These are phyloP conservation scores for Amylocarpus encephaloides DNA, from an alignment of 2,329 filamentous ascomycete genomes.

Conservation along the genomic window DNA sequence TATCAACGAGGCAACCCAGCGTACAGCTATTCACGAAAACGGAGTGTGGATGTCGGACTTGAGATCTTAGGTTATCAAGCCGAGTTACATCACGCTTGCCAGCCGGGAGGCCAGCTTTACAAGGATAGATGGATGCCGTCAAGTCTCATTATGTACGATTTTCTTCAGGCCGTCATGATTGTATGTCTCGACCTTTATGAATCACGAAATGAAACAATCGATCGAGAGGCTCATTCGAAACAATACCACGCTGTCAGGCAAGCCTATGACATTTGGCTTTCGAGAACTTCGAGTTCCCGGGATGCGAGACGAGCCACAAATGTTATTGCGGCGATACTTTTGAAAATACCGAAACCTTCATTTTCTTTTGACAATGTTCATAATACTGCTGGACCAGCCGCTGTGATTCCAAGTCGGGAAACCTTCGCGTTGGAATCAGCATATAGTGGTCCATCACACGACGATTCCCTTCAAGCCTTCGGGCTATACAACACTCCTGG, in stretches of 20 bases:
- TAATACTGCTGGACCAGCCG: no score
- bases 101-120: constrained; percentile 8
- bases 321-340: constrained; percentile 10
- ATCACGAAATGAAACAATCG: not conserved
- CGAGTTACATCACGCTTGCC: constrained; percentile 9
- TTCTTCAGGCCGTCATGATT: constrained; percentile 14
- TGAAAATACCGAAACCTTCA: constrained; percentile 4
- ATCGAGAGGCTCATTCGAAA: not conserved
- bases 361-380: no score
- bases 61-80: constrained; percentile 41
- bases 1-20: constrained; percentile 38
- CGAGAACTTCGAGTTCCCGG: not conserved
- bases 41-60: constrained; percentile 44
- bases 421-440: not conserved
- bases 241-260: constrained; percentile 7
- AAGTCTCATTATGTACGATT: constrained; percentile 11
- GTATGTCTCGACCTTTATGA: constrained; percentile 14
- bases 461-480: not conserved
- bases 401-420: not conserved
- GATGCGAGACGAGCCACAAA: constrained; percentile 11
- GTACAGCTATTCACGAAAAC: constrained; percentile 46
- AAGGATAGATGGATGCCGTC: constrained; percentile 14
- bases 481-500: not conserved
- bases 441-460: not conserved
- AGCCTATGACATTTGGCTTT: constrained; percentile 12